Conservation (phyloP, 1,139 yeast genomes). For the Protomyces inundatus region DNA sequence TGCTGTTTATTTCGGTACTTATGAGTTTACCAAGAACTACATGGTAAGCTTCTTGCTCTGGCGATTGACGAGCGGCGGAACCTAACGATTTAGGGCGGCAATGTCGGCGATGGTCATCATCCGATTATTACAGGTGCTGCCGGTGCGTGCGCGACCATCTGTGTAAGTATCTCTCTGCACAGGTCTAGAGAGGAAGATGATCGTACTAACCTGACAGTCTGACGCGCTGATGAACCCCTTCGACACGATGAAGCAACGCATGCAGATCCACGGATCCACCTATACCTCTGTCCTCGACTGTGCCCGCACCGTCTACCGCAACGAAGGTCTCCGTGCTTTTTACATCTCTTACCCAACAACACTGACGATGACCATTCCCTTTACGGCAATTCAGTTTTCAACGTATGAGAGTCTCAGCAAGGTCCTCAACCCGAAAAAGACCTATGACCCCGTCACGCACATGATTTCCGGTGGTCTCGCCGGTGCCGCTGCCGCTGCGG, state of each 20-base stretch:
- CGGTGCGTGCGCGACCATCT: constrained; percentile 90
- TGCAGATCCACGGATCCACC: constrained; percentile 50
- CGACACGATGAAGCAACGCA: constrained; percentile 86
- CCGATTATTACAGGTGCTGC: constrained; percentile 80
- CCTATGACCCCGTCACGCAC: constrained; percentile 84
- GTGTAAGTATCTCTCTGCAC: constrained; percentile 36
- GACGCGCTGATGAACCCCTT: constrained; percentile 98
- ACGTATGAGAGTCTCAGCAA: constrained; percentile 81
- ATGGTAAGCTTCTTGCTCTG: neutral
- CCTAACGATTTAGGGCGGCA: constrained; percentile 38
- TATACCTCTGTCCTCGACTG: constrained; percentile 40
- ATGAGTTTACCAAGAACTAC: constrained; percentile 72
- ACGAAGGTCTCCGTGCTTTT: constrained; percentile 79
- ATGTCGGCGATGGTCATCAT: constrained; percentile 54
- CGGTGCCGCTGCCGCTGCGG: constrained; percentile 94
- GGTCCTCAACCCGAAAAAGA: constrained; percentile 67
- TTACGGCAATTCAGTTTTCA: constrained; percentile 91
- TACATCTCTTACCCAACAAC: constrained; percentile 95
- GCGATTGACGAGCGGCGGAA: neutral
- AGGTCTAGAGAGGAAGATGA: neutral
- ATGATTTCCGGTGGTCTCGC: constrained; percentile 93
- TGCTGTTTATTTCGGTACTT: constrained; percentile 94
- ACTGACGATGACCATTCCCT: constrained; percentile 84
- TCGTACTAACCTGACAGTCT: constrained; percentile 38
- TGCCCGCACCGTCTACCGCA: constrained; percentile 51